A percentile compares a stretch with the other conserved stretches of the same genome.
Evolutionary conservation across 192 early-diverging fungal species (phyloP).

Genomic region (Mortierella claussenii): DNA sequence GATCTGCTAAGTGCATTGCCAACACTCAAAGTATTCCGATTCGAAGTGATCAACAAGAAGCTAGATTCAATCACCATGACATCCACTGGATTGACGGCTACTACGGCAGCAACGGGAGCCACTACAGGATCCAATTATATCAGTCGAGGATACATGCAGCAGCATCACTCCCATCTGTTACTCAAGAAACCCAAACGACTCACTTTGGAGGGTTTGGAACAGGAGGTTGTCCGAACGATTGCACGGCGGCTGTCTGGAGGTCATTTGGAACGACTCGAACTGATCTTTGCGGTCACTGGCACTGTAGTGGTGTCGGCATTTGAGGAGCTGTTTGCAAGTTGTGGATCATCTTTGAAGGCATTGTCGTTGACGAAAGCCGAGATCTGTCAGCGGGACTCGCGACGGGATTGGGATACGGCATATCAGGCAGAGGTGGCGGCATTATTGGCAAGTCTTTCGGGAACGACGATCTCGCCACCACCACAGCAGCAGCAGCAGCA

Average conservation of each 20-base stretch:
- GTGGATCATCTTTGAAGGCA: conserved; percentile 19
- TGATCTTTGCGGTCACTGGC: conserved; percentile 21
- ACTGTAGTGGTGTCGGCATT: conserved; percentile 17
- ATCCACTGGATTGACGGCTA: not conserved
- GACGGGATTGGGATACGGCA: conserved; percentile 9
- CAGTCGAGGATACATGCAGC: conserved; percentile 20
- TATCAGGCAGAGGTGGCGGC: conserved; percentile 17
- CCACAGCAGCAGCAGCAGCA: not conserved
- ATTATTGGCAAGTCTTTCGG: conserved; percentile 21
- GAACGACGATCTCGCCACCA: not conserved
- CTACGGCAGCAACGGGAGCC: not conserved
- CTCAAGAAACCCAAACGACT: conserved; percentile 20
- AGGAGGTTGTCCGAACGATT: conserved; percentile 33
- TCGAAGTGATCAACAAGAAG: conserved; percentile 41
- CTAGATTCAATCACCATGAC: not conserved
- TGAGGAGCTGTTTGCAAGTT: conserved; percentile 30
- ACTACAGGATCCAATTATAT: not conserved
- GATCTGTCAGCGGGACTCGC: conserved; percentile 15
- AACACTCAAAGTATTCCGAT: conserved; percentile 37
- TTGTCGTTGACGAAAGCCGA: conserved; percentile 29
- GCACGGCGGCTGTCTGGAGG: conserved; percentile 12
- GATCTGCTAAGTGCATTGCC: conserved; percentile 30
- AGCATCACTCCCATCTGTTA: conserved; percentile 9
- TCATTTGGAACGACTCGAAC: conserved; percentile 25
- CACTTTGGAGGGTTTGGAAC: conserved; percentile 29